Conservation (phyloP, 2,329 filamentous ascomycete genomes). For the Apiospora malaysiana region DNA sequence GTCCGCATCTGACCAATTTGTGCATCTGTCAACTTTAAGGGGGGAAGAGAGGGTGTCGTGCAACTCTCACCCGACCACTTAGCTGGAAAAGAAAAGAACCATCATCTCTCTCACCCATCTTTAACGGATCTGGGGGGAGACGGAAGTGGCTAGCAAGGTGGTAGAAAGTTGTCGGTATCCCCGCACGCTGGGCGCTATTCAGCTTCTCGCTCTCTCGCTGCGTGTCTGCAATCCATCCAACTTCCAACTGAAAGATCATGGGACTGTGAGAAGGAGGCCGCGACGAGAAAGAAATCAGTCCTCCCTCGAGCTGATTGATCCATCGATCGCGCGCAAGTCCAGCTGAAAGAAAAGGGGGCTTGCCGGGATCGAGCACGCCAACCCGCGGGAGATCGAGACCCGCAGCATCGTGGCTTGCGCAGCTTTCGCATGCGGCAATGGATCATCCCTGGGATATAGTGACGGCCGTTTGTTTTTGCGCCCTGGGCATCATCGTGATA, state of each 20-base stretch:
- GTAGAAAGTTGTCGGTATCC: neutral
- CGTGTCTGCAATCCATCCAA: too few species aligned
- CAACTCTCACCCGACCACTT: neutral
- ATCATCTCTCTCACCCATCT: neutral
- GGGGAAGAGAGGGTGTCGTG: neutral
- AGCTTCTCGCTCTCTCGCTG: neutral
- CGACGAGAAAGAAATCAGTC: neutral
- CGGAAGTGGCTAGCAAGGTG: neutral
- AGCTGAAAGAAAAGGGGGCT: neutral
- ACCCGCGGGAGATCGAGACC: conserved; percentile 2
- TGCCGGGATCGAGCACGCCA: neutral
- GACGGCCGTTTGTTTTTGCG: conserved; percentile 24
- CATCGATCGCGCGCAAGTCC: neutral
- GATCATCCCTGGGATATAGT: conserved; percentile 28
- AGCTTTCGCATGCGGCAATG: conserved; percentile 24
- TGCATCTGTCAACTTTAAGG: neutral
- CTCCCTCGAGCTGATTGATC: neutral
- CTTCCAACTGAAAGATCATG: neutral
- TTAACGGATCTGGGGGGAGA: neutral
- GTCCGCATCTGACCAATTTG: neutral
- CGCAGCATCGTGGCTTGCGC: neutral
- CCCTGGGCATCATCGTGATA: conserved; percentile 24
- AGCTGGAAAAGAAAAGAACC: neutral
- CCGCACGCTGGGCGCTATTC: neutral
- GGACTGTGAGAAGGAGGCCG: neutral